These are phyloP conservation scores for Flueggea neowawraea DNA, from an alignment of 441 rosid genomes.

Conservation along the genomic window DNA sequence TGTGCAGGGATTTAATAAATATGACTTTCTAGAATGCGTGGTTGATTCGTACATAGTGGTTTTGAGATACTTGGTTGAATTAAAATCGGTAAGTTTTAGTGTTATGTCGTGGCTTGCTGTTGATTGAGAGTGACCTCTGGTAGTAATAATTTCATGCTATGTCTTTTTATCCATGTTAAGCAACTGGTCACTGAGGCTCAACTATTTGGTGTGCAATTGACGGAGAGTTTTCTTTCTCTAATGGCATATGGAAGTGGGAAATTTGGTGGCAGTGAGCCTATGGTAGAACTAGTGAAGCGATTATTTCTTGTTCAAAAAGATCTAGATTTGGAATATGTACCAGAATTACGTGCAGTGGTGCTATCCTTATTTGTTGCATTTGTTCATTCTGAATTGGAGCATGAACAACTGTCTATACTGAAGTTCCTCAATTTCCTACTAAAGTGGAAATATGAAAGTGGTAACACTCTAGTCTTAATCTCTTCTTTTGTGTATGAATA, in stretches of 20 bases:
- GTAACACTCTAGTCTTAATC: slow-evolving; percentile 33
- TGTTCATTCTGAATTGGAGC: slow-evolving; percentile 70
- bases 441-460: slow-evolving; percentile 69
- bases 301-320: slow-evolving; percentile 64
- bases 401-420: slow-evolving; percentile 70
- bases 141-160: slow-evolving; percentile 8
- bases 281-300: slow-evolving; percentile 55
- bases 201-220: slow-evolving; percentile 58
- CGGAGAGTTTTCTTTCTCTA: slow-evolving; percentile 49
- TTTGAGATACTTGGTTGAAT: slow-evolving; percentile 49
- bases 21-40: slow-evolving; percentile 41
- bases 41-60: slow-evolving; percentile 67
- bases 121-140: background rate
- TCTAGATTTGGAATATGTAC: slow-evolving; percentile 50
- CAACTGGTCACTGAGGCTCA: slow-evolving; percentile 57
- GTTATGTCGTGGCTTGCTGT: background rate
- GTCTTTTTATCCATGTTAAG: slow-evolving; percentile 17
- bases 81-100: slow-evolving; percentile 46
- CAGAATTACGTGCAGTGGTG: slow-evolving; percentile 47
- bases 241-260: slow-evolving; percentile 36
- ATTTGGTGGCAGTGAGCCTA: slow-evolving; percentile 37
- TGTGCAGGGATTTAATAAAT: slow-evolving; percentile 59
- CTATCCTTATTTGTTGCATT: slow-evolving; percentile 58
- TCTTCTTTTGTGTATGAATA: slow-evolving; percentile 2
- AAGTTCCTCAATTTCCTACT: slow-evolving; percentile 62